phyloP scores from a whole-genome alignment of 2,329 filamentous ascomycete genomes.

The Verticillium klebahnii region DNA sequence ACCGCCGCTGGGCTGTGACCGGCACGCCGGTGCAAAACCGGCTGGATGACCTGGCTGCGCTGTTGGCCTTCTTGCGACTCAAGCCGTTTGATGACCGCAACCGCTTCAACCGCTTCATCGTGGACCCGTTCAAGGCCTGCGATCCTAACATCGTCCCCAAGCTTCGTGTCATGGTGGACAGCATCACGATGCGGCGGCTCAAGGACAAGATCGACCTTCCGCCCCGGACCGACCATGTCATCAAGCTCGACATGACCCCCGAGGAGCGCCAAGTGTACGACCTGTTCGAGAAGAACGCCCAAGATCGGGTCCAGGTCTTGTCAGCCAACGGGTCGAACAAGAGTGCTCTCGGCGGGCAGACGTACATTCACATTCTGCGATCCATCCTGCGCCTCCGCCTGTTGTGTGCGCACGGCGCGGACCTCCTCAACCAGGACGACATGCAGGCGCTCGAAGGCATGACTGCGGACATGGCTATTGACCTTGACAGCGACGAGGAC shows the following conservation, averaged over 20 bases:
- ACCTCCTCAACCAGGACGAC: constrained; percentile 81
- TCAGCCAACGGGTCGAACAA: constrained; percentile 40
- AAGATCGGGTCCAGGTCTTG: constrained; percentile 74
- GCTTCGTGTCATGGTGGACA: constrained; percentile 84
- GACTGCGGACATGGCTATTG: constrained; percentile 81
- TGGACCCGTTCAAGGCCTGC: constrained; percentile 80
- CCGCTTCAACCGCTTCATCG: constrained; percentile 75
- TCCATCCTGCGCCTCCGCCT: constrained; percentile 85
- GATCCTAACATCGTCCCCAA: constrained; percentile 81
- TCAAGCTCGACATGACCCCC: constrained; percentile 69
- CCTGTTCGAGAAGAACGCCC: constrained; percentile 76
- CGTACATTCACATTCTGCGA: constrained; percentile 91
- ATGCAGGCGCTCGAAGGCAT: constrained; percentile 74
- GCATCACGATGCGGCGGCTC: constrained; percentile 84
- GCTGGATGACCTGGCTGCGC: constrained; percentile 80
- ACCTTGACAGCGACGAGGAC: constrained; percentile 74
- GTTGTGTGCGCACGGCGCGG: constrained; percentile 90
- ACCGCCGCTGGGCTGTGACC: constrained; percentile 93
- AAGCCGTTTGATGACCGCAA: constrained; percentile 77
- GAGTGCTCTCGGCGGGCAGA: constrained; percentile 70
- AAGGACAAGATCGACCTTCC: constrained; percentile 90
- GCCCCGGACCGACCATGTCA: constrained; percentile 64
- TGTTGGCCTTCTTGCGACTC: constrained; percentile 80
- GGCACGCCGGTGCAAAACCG: constrained; percentile 95
- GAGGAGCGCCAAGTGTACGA: constrained; percentile 78